A percentile compares a stretch with the other conserved stretches of the same genome.
phyloP scores from a whole-genome alignment of 2,329 filamentous ascomycete genomes.

The Piedraia hortae region DNA sequence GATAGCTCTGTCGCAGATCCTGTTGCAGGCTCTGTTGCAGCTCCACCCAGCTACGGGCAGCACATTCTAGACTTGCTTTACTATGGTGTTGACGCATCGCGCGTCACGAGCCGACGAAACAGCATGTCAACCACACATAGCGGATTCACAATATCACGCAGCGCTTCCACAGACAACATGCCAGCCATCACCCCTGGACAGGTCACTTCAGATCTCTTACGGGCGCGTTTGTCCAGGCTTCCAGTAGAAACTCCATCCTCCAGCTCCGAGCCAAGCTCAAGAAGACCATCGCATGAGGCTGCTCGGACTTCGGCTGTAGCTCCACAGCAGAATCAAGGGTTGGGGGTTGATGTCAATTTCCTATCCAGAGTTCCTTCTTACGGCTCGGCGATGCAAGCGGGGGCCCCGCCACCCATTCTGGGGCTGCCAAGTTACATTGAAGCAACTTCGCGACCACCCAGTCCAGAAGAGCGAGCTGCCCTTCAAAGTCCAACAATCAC shows the following conservation, averaged over 20 bases:
- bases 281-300: slow-evolving; percentile 11
- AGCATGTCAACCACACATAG: slow-evolving; percentile 40
- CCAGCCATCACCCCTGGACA: too few species aligned
- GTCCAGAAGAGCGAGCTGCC: too few species aligned
- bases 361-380: slow-evolving; percentile 27
- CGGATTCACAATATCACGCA: too few species aligned
- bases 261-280: slow-evolving; percentile 10
- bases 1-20: too few species aligned
- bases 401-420: slow-evolving; percentile 16
- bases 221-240: slow-evolving; percentile 46
- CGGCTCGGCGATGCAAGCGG: slow-evolving; percentile 20
- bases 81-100: slow-evolving; percentile 54
- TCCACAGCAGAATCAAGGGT: too few species aligned
- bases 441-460: slow-evolving; percentile 18
- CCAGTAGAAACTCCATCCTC: slow-evolving; percentile 53
- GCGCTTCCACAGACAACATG: slow-evolving; percentile 5
- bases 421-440: slow-evolving; percentile 19
- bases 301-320: slow-evolving; percentile 4
- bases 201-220: too few species aligned
- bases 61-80: slow-evolving; percentile 79
- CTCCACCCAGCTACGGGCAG: slow-evolving; percentile 78
- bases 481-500: too few species aligned
- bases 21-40: slow-evolving; percentile 37
- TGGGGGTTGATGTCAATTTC: too few species aligned
- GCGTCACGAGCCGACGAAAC: slow-evolving; percentile 30